Evolutionary conservation across 2,329 filamentous ascomycete genomes (phyloP), one percentile per base, ranked within the genome.

Genomic region (Colletotrichum salicis): DNA sequence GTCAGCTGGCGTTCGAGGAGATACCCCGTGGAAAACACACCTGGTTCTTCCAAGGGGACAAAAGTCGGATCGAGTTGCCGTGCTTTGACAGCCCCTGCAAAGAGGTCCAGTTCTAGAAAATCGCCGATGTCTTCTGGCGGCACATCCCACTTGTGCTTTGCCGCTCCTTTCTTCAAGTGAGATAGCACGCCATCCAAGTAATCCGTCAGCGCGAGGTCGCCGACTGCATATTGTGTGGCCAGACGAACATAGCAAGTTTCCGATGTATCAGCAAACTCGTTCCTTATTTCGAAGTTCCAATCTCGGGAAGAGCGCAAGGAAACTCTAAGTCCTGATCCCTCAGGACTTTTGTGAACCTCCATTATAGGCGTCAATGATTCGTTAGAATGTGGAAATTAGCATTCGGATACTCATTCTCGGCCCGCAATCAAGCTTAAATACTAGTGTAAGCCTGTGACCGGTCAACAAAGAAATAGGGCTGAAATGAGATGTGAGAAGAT

Each of bases 151-250:
- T 65, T 58, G n/a, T 65, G 63, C 27, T 19, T 51, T 24, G 37
- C n/a, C 35, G 35, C 54, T 24, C 35, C 54, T 52, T 58, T 58
- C 29, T 35, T 65, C 35, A 65, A 35, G 37, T 65, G 54, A 24
- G 63, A 58, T 19, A 65, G 35, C 63, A 65, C 63, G 37, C 63
- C 63, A 11, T 65, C 63, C 54, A 58, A 35, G 63, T 65, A 65
- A 33, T 58, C 54, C 29, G 29, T 29, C 54, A 65, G 27, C 1
- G 10, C 13, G 54, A 65, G 54, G 19, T 58, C 2, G 5, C 54
- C 54, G 19, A 11, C 19, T 27, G 63, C 63, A 51, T 58, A 29
- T 35, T 51, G 54, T 4, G 63, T 51, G 29, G 63, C 54, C 19
- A 58, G 63, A 19, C 54, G 63, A 33, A 65, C 63, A 35, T 52